Evolutionary conservation across 106 monocot genomes (phyloP).

Genomic region (Phalaenopsis equestris): DNA sequence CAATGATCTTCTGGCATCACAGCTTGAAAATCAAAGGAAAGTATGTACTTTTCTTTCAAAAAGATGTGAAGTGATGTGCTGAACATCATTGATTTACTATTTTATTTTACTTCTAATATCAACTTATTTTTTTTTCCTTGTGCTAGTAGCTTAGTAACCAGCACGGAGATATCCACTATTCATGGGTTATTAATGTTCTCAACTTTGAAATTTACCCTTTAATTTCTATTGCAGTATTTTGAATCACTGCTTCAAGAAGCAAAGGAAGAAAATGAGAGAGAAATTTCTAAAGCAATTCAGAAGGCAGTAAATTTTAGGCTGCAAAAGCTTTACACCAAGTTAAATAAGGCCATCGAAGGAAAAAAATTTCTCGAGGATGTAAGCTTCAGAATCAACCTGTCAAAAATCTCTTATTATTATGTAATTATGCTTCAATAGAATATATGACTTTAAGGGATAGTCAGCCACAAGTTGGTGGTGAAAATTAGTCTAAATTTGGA

Average conservation of each 20-base stretch:
- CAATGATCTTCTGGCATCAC: conserved; percentile 75
- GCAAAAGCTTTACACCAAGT: conserved; percentile 63
- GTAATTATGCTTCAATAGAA: background rate
- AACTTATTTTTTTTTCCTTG: background rate
- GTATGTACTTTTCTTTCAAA: conserved; percentile 27
- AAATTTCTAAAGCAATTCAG: conserved; percentile 53
- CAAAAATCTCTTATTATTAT: background rate
- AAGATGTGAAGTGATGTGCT: background rate
- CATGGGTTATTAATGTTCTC: background rate
- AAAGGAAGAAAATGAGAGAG: conserved; percentile 63
- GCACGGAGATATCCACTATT: background rate
- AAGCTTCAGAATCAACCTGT: conserved; percentile 11
- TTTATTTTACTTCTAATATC: conserved; percentile 3
- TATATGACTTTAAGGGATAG: background rate
- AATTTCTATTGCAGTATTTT: conserved; percentile 44
- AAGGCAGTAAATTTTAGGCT: conserved; percentile 49
- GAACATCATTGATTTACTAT: background rate
- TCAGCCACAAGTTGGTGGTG: no score
- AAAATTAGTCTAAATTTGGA: background rate
- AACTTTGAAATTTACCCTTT: background rate
- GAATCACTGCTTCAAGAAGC: conserved; percentile 62
- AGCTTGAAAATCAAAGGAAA: conserved; percentile 86
- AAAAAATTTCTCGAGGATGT: conserved; percentile 80
- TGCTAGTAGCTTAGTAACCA: background rate
- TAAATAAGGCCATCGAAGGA: conserved; percentile 52